Evolutionary conservation across 2,329 filamentous ascomycete species (phyloP).

Genomic region (Cladophialophora carrionii): DNA sequence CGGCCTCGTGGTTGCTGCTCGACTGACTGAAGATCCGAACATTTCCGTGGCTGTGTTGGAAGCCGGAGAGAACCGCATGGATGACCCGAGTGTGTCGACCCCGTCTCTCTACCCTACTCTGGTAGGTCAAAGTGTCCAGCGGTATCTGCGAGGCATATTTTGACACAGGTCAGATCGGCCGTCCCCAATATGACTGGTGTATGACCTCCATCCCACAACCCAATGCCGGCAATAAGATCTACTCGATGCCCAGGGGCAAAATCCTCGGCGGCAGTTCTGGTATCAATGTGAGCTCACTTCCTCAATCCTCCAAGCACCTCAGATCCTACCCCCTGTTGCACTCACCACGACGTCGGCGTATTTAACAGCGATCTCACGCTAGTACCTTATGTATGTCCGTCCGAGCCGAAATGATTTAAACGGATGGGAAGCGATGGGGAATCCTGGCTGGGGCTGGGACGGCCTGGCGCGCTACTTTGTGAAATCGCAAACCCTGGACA

Average conservation of each 20-base stretch:
- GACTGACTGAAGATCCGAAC: slow-evolving; percentile 41
- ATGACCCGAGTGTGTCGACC: slow-evolving; percentile 40
- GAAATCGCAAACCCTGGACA: slow-evolving; percentile 42
- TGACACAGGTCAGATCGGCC: slow-evolving; percentile 24
- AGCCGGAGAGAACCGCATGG: slow-evolving; percentile 45
- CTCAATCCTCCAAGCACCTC: background rate
- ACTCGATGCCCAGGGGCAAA: slow-evolving; percentile 41
- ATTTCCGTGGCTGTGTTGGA: slow-evolving; percentile 52
- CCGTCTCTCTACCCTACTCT: slow-evolving; percentile 36
- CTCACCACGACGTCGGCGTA: background rate
- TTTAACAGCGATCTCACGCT: background rate
- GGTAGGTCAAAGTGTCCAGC: slow-evolving; percentile 13
- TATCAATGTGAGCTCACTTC: slow-evolving; percentile 37
- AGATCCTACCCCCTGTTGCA: no score
- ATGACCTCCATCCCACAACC: slow-evolving; percentile 32
- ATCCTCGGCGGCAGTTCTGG: slow-evolving; percentile 43
- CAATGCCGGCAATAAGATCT: slow-evolving; percentile 33
- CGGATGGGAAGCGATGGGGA: slow-evolving; percentile 46
- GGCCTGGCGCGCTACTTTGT: slow-evolving; percentile 30
- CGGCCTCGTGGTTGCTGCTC: slow-evolving; percentile 43
- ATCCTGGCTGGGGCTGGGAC: slow-evolving; percentile 45
- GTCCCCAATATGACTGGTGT: slow-evolving; percentile 35
- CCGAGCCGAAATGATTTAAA: slow-evolving; percentile 41
- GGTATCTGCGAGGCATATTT: background rate
- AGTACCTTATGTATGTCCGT: slow-evolving; percentile 36